phyloP scores from a whole-genome alignment of 192 early-diverging fungal species.

The Entomortierella lignicola region DNA sequence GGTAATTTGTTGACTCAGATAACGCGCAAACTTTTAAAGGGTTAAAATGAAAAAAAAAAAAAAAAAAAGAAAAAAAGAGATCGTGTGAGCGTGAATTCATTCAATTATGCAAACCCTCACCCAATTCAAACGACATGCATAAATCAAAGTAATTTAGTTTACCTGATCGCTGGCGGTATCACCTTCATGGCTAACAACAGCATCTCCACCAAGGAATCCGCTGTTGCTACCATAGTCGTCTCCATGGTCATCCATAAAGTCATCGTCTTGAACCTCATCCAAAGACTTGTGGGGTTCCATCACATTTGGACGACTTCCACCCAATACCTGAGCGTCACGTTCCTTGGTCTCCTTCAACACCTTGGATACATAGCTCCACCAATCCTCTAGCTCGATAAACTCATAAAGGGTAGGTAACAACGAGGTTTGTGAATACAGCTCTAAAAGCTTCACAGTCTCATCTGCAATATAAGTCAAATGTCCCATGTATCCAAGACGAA shows the following conservation, averaged over 20 bases:
- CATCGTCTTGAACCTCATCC: conserved; percentile 63
- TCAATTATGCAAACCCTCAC: too few species aligned
- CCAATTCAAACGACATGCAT: too few species aligned
- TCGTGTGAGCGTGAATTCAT: conserved; percentile 7
- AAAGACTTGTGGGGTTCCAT: conserved; percentile 47
- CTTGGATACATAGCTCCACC: conserved; percentile 66
- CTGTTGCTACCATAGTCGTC: conserved; percentile 61
- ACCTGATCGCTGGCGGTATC: conserved; percentile 73
- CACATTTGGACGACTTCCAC: conserved; percentile 64
- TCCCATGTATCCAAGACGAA: conserved; percentile 97
- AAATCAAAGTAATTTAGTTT: neutral
- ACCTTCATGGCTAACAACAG: conserved; percentile 63
- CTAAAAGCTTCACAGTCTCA: conserved; percentile 91
- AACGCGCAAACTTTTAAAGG: conserved; percentile 71
- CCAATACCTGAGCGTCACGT: conserved; percentile 58
- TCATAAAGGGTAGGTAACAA: conserved; percentile 47
- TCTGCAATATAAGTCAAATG: conserved; percentile 98
- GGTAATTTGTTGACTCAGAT: conserved; percentile 75
- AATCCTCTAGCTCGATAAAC: conserved; percentile 60
- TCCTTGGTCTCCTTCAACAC: conserved; percentile 57
- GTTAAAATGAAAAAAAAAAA: conserved; percentile 1
- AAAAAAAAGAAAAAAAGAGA: conserved; percentile 10
- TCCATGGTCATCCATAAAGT: conserved; percentile 66
- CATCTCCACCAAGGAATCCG: conserved; percentile 60
- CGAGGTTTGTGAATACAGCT: conserved; percentile 65